Evolutionary conservation across 306 rosid species (phyloP).

Genomic region (Quercus berberidifolia): DNA sequence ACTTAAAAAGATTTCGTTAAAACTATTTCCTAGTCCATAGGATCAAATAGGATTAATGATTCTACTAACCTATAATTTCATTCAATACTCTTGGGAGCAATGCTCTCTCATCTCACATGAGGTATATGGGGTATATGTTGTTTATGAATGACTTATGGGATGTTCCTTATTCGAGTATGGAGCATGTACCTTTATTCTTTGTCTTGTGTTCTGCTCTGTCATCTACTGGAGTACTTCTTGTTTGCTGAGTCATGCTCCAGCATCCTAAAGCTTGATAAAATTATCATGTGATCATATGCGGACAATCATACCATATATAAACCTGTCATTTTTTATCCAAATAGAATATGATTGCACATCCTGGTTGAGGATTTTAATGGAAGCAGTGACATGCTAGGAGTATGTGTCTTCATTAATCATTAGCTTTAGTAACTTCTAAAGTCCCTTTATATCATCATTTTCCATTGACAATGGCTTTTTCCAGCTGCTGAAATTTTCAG

Average conservation of each 20-base stretch:
- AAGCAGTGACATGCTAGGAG: neutral
- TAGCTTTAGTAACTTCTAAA: too few species aligned
- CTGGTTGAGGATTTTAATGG: neutral
- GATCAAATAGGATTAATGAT: neutral
- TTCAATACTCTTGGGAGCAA: too few species aligned
- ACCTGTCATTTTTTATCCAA: neutral
- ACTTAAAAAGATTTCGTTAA: neutral
- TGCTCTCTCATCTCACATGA: too few species aligned
- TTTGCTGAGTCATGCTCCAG: neutral
- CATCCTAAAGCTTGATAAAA: neutral
- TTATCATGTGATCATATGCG: neutral
- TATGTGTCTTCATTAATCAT: too few species aligned
- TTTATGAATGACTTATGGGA: too few species aligned
- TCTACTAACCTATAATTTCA: neutral
- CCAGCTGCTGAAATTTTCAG: too few species aligned
- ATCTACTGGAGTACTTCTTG: neutral
- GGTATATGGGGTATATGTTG: too few species aligned
- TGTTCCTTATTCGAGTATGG: too few species aligned
- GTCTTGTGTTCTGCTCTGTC: neutral
- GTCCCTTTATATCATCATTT: too few species aligned
- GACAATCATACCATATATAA: neutral
- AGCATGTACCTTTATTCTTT: neutral
- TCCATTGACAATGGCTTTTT: too few species aligned
- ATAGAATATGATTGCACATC: neutral
- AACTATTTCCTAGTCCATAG: neutral